Percentiles rank a stretch among this genome's conserved stretches.
phyloP scores from a whole-genome alignment of 768 basidiomycete genomes.

The Lactarius quietus region DNA sequence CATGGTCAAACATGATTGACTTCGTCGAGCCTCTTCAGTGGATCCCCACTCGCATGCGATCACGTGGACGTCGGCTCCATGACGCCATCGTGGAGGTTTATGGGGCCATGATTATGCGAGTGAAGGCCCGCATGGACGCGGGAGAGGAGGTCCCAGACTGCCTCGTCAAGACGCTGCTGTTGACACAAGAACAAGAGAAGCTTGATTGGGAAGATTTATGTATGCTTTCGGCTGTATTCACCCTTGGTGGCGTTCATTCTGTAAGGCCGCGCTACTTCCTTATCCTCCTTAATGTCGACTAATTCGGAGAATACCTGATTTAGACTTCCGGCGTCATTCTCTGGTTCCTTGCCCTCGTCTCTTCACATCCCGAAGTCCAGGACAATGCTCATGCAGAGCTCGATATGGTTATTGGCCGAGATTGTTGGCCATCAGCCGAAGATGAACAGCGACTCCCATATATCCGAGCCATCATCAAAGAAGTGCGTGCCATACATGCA shows the following conservation, averaged over 20 bases:
- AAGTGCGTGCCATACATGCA: conserved; percentile 24
- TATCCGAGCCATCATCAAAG: conserved; percentile 31
- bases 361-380: conserved; percentile 31
- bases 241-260: conserved; percentile 37
- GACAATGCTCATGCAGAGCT: conserved; percentile 32
- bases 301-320: not conserved
- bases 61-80: conserved; percentile 41
- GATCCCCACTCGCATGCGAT: conserved; percentile 38
- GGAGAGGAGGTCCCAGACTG: conserved; percentile 37
- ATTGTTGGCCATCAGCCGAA: conserved; percentile 27
- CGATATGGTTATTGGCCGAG: conserved; percentile 29
- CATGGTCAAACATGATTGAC: conserved; percentile 44
- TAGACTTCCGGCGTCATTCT: conserved; percentile 37
- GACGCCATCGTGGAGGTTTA: conserved; percentile 33
- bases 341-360: conserved; percentile 32
- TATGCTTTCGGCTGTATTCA: conserved; percentile 36
- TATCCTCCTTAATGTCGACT: not conserved
- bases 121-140: conserved; percentile 32
- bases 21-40: conserved; percentile 43
- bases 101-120: conserved; percentile 33
- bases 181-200: conserved; percentile 31
- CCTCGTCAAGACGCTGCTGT: conserved; percentile 35
- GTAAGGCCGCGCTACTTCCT: conserved; percentile 3
- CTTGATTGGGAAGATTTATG: conserved; percentile 35
- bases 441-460: conserved; percentile 31